Evolutionary conservation across 257 asterid genomes (phyloP).

Genomic region (Galeopsis tetrahit): DNA sequence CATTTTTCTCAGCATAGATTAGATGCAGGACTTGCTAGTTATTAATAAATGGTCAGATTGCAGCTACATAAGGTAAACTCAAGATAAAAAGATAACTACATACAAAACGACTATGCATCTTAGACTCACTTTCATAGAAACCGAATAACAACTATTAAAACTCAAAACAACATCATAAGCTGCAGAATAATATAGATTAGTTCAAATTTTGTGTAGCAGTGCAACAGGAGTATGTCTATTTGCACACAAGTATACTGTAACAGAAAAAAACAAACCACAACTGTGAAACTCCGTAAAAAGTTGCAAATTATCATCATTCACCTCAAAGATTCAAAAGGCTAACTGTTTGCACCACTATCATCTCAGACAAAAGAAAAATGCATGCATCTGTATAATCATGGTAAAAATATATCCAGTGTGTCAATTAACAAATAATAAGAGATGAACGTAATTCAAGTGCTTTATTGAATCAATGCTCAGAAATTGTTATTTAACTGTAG

Average conservation of each 20-base stretch:
- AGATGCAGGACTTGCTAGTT: not conserved
- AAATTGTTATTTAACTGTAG: slow-evolving; percentile 30
- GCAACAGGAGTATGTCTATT: too few relatives aligned
- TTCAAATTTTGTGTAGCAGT: not conserved
- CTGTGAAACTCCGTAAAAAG: not conserved
- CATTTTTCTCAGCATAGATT: not conserved
- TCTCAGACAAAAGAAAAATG: not conserved
- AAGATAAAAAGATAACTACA: not conserved
- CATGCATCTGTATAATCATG: not conserved
- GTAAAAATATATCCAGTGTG: not conserved
- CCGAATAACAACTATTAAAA: not conserved
- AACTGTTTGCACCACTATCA: not conserved
- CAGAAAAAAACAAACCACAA: not conserved
- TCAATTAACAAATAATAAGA: slow-evolving; percentile 1
- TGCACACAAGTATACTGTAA: not conserved
- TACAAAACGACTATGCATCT: not conserved
- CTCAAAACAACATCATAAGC: not conserved
- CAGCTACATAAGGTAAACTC: not conserved
- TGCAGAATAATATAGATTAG: not conserved
- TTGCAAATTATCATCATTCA: slow-evolving; percentile 4
- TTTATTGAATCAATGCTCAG: slow-evolving; percentile 22
- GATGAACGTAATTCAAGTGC: slow-evolving; percentile 6
- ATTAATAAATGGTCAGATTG: not conserved
- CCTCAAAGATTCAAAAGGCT: not conserved
- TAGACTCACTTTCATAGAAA: not conserved